These are phyloP conservation scores for Lactarius akahatsu DNA, from an alignment of 768 basidiomycete species.

Conservation along the genomic window DNA sequence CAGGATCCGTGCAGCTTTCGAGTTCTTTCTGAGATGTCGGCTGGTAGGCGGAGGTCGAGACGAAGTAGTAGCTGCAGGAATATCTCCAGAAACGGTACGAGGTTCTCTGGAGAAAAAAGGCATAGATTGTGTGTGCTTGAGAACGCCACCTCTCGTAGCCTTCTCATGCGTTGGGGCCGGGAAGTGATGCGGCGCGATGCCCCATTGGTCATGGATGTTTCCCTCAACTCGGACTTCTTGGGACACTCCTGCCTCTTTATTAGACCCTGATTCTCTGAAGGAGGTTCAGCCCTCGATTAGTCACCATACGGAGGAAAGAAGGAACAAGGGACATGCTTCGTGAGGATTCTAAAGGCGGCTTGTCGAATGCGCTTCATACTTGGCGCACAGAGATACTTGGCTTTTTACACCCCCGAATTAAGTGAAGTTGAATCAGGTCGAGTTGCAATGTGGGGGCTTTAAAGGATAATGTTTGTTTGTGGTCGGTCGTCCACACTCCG, in stretches of 20 bases:
- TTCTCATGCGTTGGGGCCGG: background rate
- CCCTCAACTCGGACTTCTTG: background rate
- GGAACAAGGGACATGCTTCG: constrained; percentile 8
- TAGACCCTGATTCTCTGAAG: constrained; percentile 11
- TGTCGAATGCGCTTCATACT: constrained; percentile 18
- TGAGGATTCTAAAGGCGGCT: constrained; percentile 10
- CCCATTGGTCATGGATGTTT: constrained; percentile 17
- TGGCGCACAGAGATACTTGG: background rate
- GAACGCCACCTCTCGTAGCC: background rate
- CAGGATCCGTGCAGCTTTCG: constrained; percentile 12
- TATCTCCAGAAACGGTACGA: background rate
- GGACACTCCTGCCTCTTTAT: background rate
- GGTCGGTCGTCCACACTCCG: constrained; percentile 6
- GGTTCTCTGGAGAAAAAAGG: constrained; percentile 11
- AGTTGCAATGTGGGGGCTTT: background rate
- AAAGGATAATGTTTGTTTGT: constrained; percentile 7
- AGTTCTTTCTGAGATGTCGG: constrained; percentile 16
- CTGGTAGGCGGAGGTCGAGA: background rate
- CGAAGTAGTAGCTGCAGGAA: background rate
- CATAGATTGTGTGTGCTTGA: constrained; percentile 19
- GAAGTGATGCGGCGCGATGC: constrained; percentile 2
- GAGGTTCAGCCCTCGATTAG: background rate
- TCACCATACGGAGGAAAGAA: background rate
- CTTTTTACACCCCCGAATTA: too few relatives aligned
- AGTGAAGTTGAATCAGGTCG: background rate